Evolutionary conservation across 345 rosid species (phyloP).

Genomic region (Dipteronia dyeriana): DNA sequence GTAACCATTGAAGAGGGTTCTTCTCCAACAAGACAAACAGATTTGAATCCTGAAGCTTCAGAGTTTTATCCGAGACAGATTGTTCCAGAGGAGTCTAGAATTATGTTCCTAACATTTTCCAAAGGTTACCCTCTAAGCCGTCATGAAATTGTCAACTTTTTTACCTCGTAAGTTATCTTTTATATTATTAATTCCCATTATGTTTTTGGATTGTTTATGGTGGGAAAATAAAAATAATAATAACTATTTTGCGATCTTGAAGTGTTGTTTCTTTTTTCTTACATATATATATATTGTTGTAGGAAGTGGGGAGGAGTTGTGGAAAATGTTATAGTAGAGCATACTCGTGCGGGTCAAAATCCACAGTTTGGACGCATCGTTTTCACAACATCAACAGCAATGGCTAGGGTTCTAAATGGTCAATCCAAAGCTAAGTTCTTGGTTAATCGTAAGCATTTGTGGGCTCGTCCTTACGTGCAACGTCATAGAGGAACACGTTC

Average conservation of each 20-base stretch:
- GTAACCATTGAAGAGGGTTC: not conserved
- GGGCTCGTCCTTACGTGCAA: constrained; percentile 31
- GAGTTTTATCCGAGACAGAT: constrained; percentile 20
- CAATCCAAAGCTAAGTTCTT: constrained; percentile 34
- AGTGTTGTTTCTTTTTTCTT: not conserved
- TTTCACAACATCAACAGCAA: constrained; percentile 25
- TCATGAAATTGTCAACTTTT: constrained; percentile 30
- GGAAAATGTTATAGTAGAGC: constrained; percentile 24
- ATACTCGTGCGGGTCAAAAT: constrained; percentile 16
- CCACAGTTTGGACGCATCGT: constrained; percentile 37
- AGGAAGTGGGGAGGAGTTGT: constrained; percentile 42
- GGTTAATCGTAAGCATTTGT: constrained; percentile 37
- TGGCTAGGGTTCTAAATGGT: constrained; percentile 29
- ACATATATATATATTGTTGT: not conserved
- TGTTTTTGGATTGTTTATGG: not conserved
- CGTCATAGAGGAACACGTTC: constrained; percentile 6
- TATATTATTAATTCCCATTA: too few species aligned
- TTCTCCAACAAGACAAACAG: not conserved
- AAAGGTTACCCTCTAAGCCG: constrained; percentile 35
- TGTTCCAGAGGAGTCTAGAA: constrained; percentile 23
- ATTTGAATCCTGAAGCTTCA: constrained; percentile 23
- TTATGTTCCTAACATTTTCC: constrained; percentile 40
- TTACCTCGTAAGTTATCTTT: constrained; percentile 21
- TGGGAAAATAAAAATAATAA: too few species aligned
- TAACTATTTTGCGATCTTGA: not conserved